These are phyloP conservation scores for Dissophora globulifera DNA, from an alignment of 192 early-diverging fungal genomes.

Conservation along the genomic window DNA sequence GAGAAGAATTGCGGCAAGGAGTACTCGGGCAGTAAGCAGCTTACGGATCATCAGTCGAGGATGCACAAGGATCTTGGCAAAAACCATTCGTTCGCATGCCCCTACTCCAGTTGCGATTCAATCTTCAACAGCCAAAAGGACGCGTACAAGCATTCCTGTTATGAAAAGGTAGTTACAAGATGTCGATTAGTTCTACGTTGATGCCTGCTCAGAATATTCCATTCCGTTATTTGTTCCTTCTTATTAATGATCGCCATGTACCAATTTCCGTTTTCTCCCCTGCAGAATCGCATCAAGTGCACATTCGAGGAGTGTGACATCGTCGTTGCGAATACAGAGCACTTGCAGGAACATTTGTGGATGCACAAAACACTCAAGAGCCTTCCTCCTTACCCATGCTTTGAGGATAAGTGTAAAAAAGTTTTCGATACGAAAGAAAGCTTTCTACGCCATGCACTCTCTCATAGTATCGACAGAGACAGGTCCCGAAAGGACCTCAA, in stretches of 20 bases:
- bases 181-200: background rate
- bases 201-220: no score
- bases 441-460: constrained; percentile 38
- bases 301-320: constrained; percentile 33
- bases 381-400: constrained; percentile 49
- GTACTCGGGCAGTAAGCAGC: constrained; percentile 47
- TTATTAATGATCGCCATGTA: no score
- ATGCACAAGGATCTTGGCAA: constrained; percentile 49
- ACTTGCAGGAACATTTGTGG: constrained; percentile 42
- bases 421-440: constrained; percentile 48
- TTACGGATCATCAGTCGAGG: constrained; percentile 46
- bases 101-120: constrained; percentile 25
- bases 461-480: constrained; percentile 35
- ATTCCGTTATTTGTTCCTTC: no score
- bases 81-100: constrained; percentile 28
- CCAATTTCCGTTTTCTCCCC: background rate
- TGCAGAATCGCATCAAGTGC: constrained; percentile 19
- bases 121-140: constrained; percentile 38
- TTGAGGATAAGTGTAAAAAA: constrained; percentile 43
- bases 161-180: constrained; percentile 21
- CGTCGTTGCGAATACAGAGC: constrained; percentile 31
- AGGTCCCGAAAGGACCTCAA: no score
- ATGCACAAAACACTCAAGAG: constrained; percentile 53
- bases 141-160: constrained; percentile 49
- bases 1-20: constrained; percentile 36